A percentile compares a stretch with the other conserved stretches of the same genome.
phyloP scores from a whole-genome alignment of 192 early-diverging fungal species.

The Umbelopsis isabellina region DNA sequence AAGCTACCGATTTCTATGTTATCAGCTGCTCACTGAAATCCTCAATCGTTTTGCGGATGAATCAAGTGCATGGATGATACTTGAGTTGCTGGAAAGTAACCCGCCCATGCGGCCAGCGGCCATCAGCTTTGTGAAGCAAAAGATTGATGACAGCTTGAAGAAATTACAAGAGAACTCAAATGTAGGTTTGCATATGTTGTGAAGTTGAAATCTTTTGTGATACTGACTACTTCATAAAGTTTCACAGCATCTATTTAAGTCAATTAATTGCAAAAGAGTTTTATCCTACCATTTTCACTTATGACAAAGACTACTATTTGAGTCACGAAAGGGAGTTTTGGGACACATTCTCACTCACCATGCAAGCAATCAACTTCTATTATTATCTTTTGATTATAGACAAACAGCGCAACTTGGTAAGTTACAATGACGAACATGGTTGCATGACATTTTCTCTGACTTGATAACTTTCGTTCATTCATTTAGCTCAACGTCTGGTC shows the following conservation, averaged over 20 bases:
- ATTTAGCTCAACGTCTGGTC: not conserved
- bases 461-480: not conserved
- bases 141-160: not conserved
- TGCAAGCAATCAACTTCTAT: constrained; percentile 18
- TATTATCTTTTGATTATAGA: not conserved
- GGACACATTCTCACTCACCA: not conserved
- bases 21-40: not conserved
- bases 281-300: constrained; percentile 7
- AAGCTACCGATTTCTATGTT: not conserved
- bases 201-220: not conserved
- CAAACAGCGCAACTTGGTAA: not conserved
- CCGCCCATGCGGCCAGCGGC: not conserved
- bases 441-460: not conserved
- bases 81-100: not conserved
- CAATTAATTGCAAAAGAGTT: not conserved
- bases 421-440: not conserved
- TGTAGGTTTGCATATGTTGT: not conserved
- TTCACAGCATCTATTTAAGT: not conserved
- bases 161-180: not conserved
- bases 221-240: not conserved
- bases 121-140: not conserved
- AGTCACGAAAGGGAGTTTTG: not conserved
- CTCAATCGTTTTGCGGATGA: not conserved
- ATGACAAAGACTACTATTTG: not conserved
- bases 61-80: not conserved